These are phyloP conservation scores for Colletotrichum ledebouriae DNA, from an alignment of 2,329 filamentous ascomycete species.

Conservation along the genomic window DNA sequence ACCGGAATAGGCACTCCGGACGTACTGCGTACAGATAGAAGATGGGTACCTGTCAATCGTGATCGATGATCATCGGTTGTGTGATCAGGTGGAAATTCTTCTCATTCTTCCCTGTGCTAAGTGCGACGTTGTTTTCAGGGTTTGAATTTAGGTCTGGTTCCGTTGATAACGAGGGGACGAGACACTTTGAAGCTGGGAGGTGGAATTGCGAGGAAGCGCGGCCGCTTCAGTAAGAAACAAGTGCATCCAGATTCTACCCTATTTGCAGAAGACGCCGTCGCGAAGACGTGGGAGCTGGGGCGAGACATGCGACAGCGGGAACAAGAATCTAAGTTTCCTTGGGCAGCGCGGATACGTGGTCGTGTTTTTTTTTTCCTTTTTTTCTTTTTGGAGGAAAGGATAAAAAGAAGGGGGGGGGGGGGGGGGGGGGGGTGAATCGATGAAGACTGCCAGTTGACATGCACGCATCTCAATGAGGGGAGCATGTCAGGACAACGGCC, in stretches of 20 bases:
- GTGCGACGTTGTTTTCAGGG: constrained; percentile 33
- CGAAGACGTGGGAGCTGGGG: not conserved
- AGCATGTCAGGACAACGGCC: too few species aligned
- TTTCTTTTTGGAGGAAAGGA: too few species aligned
- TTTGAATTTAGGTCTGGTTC: constrained; percentile 21
- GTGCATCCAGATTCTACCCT: not conserved
- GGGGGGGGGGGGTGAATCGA: not conserved
- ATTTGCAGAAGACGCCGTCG: not conserved
- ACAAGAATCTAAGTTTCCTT: not conserved
- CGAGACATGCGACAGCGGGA: constrained; percentile 2
- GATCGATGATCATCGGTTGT: constrained; percentile 30
- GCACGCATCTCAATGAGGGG: too few species aligned
- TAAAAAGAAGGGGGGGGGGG: too few species aligned
- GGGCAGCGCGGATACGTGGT: not conserved
- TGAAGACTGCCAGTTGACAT: constrained; percentile 7
- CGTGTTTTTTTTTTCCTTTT: not conserved
- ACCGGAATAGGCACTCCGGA: constrained; percentile 36
- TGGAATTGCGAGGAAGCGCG: not conserved
- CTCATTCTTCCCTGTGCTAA: not conserved
- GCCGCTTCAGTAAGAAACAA: not conserved
- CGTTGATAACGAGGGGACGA: not conserved
- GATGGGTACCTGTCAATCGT: constrained; percentile 32
- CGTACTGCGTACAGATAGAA: not conserved
- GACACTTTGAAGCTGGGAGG: not conserved
- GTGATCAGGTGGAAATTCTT: constrained; percentile 30